Base-by-base conservation (phyloP, 192 early-diverging fungal species). In the Podila verticillata region DNA sequence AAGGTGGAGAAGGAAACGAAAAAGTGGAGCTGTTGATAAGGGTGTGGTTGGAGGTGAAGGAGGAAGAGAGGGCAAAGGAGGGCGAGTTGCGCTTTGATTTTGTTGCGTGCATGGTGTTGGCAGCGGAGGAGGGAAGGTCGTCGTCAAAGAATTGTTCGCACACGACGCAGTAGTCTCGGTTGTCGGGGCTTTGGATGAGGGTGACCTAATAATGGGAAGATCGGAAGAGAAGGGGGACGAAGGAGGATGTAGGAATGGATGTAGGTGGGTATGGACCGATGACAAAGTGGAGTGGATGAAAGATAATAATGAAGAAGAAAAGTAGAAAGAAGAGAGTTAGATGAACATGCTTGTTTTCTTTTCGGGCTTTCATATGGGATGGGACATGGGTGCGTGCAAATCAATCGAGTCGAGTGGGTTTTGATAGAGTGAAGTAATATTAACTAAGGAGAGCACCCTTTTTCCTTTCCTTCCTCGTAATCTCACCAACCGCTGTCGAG, bases 111-210 rank as follows among this genome's bases (percentile, higher is more conserved):
- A 22, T 30, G 22, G 58, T 15, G 26, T 10, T 60, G 22, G 13
- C 1, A 28, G 4, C 13, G 1, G 15, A n/a, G 35, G 32, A 12
- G 0, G 30, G 22, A 4, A 26, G n/a, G 51, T 54, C 51, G 51
- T 54, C 51, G 51, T 57, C 35, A 58, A 48, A 59, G 44, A 48
- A 59, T 6, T 48, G 72, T 10, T 66, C 70, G 30, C 77, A 80
- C 26, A 64, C 36, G 19, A 80, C 70, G 61, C 77, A 80, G 28
- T 58, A 49, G 6, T 68, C 77, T 30, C 63, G 67, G 44, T 72
- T 80, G 63, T 80, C 77, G 32, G 62, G 77, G 39, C 54, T 80
- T 49, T 70, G 71, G 60, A 80, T 68, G 36, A 80, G 54, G 26
- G 70, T 70, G 29, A 80, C 62, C 77, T 75, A 35, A 4, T 10